Evolutionary conservation across 805 yeast genomes (phyloP), one percentile per base, ranked within the genome.

Genomic region (Kockiozyma suomiensis): DNA sequence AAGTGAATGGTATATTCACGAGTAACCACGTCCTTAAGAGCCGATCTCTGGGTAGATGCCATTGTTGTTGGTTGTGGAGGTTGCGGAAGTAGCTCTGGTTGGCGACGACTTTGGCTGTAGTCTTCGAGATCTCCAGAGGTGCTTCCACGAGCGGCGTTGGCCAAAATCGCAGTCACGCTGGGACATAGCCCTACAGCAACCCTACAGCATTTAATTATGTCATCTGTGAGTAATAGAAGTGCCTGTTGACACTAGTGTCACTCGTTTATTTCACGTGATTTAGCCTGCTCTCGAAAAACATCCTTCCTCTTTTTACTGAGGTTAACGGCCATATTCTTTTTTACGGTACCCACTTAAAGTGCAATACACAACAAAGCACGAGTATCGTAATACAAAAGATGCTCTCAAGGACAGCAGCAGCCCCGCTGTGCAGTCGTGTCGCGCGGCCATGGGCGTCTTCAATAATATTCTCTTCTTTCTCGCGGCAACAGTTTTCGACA

Each of bases 1-100:
- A 93, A 84, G 90, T 94, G 93, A 82, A 94, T 92, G 87, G 99
- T 94, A 90, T 94, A 94, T 85, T 94, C 99, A 83, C 99, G 96
- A 81, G 99, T 89, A 82, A 94, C 97, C 82, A 91, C 97, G 92
- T 94, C 98, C 84, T 89, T 88, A 80, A 91, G 84, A 82, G 93
- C 96, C 82, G 86, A 84, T 81, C 82, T 81, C 73, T 70, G 70
- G 26, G 62, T 59, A 69, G 77, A 71, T 62, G 80, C 80, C 81
- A 77, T 77, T 56, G 52, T 54, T 35, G 17, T 3, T 53, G n/a
- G 53, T 33, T 21, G 35, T 28, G 28, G 47, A 26, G 42, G 46
- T 15, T 35, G 38, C 17, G 30, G 30, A 42, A 15, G 50, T 12
- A 33, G 41, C 30, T 32, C 13, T 26, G 35, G 23, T 10, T n/a